Evolutionary conservation across 139 green algal genomes (phyloP).

Genomic region (Spirogloea muscicola): DNA sequence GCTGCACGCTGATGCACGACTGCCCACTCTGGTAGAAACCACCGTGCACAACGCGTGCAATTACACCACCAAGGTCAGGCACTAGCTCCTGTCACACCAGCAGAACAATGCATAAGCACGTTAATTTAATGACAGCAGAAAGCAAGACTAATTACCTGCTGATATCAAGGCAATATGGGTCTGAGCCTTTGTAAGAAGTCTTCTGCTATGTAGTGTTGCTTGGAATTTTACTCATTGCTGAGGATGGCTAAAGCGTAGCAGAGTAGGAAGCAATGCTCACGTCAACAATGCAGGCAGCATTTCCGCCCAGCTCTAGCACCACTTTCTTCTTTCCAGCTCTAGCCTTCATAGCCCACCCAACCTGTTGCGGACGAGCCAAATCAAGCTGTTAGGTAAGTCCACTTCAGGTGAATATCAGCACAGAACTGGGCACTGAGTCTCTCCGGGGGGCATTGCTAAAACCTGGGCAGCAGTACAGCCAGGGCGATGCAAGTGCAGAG

Average conservation of each 20-base stretch:
- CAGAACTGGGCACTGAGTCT: too few relatives aligned
- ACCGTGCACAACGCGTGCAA: not conserved
- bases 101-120: not conserved
- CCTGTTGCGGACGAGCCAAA: not conserved
- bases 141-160: too few relatives aligned
- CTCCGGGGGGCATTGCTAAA: too few relatives aligned
- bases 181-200: too few relatives aligned
- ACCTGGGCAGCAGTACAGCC: too few relatives aligned
- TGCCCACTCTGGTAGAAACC: slow-evolving; percentile 50
- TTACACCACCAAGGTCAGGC: slow-evolving; percentile 3
- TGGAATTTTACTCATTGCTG: too few relatives aligned
- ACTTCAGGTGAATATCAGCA: too few relatives aligned
- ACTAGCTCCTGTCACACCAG: slow-evolving; percentile 12
- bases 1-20: slow-evolving; percentile 51
- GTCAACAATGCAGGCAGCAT: slow-evolving; percentile 27
- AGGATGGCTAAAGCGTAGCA: not conserved
- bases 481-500: too few relatives aligned
- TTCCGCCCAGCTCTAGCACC: slow-evolving; percentile 23
- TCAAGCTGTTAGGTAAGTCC: too few relatives aligned
- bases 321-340: slow-evolving; percentile 30
- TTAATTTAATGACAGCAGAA: too few relatives aligned
- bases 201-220: too few relatives aligned
- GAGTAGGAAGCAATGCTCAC: slow-evolving; percentile 4
- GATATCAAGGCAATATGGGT: too few relatives aligned
- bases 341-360: slow-evolving; percentile 28